Percentiles rank a stretch among this genome's conserved stretches.
Conservation (phyloP, 495 filamentous ascomycete genomes). For the Daldinia grandis region DNA sequence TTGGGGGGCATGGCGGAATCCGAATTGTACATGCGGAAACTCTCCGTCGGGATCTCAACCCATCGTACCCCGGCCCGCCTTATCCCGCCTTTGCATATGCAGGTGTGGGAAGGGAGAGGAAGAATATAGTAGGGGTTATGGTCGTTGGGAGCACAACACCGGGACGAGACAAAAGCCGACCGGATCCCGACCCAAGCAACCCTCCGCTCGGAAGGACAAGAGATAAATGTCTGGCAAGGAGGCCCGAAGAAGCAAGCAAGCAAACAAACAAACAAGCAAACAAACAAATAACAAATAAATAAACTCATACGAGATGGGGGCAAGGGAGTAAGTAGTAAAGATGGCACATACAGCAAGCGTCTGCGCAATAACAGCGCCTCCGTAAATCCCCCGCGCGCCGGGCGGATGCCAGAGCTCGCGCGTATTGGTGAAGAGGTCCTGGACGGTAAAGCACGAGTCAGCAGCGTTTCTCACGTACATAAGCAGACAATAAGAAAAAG, state of each 20-base stretch:
- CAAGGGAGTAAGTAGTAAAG: neutral
- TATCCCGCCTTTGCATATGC: slow-evolving; percentile 29
- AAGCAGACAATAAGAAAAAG: neutral
- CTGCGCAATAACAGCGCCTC: slow-evolving; percentile 92
- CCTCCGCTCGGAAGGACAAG: slow-evolving; percentile 25
- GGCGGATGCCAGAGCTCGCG: slow-evolving; percentile 89
- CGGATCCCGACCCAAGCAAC: slow-evolving; percentile 15
- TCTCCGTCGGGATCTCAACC: neutral
- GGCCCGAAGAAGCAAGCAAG: neutral
- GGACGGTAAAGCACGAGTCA: slow-evolving; percentile 6
- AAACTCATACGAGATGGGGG: no score
- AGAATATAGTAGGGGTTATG: neutral
- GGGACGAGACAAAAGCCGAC: slow-evolving; percentile 17
- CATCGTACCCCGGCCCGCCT: slow-evolving; percentile 8
- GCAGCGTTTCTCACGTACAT: neutral
- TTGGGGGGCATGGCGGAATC: neutral
- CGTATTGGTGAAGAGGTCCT: slow-evolving; percentile 94
- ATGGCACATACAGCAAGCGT: slow-evolving; percentile 65
- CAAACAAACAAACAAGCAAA: no score
- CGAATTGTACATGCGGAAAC: neutral
- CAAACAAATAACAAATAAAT: no score
- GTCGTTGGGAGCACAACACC: neutral
- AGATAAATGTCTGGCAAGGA: neutral
- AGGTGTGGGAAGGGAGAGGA: neutral
- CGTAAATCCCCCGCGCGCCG: slow-evolving; percentile 91